A percentile compares a stretch with the other conserved stretches of the same genome.
Evolutionary conservation across 257 asterid genomes (phyloP).

Genomic region (Echium plantagineum): DNA sequence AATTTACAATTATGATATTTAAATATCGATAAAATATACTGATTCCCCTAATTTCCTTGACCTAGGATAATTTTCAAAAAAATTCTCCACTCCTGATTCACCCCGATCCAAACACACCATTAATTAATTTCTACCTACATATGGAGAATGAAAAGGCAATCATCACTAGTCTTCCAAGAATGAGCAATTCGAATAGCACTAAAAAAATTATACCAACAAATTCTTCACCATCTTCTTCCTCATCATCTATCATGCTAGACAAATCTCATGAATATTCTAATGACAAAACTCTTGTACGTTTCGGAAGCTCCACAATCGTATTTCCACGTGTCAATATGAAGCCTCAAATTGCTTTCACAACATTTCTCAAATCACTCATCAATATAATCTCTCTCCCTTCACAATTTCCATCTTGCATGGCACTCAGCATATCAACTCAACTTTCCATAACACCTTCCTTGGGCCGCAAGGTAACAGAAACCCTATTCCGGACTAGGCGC

Average conservation of each 20-base stretch:
- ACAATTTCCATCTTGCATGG: conserved; percentile 42
- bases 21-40: too few species aligned
- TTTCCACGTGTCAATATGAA: conserved; percentile 3
- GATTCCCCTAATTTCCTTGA: too few species aligned
- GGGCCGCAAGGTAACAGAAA: conserved; percentile 80
- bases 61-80: too few species aligned
- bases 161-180: conserved; percentile 33
- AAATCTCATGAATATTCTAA: conserved; percentile 18
- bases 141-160: conserved; percentile 17
- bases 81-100: too few species aligned
- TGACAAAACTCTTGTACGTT: conserved; percentile 22
- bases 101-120: too few species aligned
- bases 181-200: conserved; percentile 48
- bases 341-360: conserved; percentile 22
- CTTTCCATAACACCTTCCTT: conserved; percentile 43
- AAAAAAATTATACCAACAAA: conserved; percentile 45
- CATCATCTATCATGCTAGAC: conserved; percentile 16
- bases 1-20: too few species aligned
- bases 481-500: conserved; percentile 69
- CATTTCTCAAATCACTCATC: conserved; percentile 48
- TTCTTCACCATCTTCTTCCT: conserved; percentile 23
- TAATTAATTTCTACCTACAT: too few species aligned
- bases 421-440: conserved; percentile 37
- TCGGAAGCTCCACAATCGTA: conserved; percentile 12
- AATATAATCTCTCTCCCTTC: conserved; percentile 45